Conservation (phyloP, 2,329 filamentous ascomycete genomes). For the Chaetomium globosum region DNA sequence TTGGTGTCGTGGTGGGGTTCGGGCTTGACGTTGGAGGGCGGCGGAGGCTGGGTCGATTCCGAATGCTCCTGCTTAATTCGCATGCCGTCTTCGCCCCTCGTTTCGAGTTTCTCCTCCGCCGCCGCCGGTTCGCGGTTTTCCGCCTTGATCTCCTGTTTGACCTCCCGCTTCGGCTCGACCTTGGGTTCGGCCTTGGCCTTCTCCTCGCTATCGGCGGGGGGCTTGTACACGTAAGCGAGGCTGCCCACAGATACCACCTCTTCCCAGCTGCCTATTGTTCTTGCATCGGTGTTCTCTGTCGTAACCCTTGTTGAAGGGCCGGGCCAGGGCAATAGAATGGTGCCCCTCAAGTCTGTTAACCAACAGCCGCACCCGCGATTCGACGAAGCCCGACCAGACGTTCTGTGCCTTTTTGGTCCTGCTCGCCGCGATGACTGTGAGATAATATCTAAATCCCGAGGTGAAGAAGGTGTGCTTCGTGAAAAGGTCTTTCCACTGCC, state of each 20-base stretch:
- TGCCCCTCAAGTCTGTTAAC: slow-evolving; percentile 82
- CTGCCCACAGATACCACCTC: slow-evolving; percentile 60
- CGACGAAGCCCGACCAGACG: slow-evolving; percentile 86
- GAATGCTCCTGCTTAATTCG: slow-evolving; percentile 27
- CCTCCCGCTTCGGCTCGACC: slow-evolving; percentile 45
- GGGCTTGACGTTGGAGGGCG: slow-evolving; percentile 22
- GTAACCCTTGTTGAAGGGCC: slow-evolving; percentile 91
- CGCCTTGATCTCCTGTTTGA: slow-evolving; percentile 33
- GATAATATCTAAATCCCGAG: slow-evolving; percentile 89
- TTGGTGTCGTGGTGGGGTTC: slow-evolving; percentile 24
- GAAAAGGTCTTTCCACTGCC: slow-evolving; percentile 86
- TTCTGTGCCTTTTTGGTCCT: slow-evolving; percentile 82
- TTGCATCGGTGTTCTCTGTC: slow-evolving; percentile 76
- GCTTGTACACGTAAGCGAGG: slow-evolving; percentile 50
- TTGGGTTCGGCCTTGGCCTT: slow-evolving; percentile 36
- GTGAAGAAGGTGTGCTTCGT: slow-evolving; percentile 92
- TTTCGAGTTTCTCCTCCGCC: slow-evolving; percentile 31
- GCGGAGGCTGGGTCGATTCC: slow-evolving; percentile 2
- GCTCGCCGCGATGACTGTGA: slow-evolving; percentile 82
- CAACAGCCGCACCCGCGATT: slow-evolving; percentile 87
- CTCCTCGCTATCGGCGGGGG: slow-evolving; percentile 48
- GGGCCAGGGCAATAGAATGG: slow-evolving; percentile 76
- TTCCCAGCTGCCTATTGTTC: slow-evolving; percentile 53
- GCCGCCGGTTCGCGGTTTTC: slow-evolving; percentile 31
- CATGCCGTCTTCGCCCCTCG: slow-evolving; percentile 14